These are phyloP conservation scores for Austroboletus festivus DNA, from an alignment of 768 basidiomycete genomes.

Conservation along the genomic window DNA sequence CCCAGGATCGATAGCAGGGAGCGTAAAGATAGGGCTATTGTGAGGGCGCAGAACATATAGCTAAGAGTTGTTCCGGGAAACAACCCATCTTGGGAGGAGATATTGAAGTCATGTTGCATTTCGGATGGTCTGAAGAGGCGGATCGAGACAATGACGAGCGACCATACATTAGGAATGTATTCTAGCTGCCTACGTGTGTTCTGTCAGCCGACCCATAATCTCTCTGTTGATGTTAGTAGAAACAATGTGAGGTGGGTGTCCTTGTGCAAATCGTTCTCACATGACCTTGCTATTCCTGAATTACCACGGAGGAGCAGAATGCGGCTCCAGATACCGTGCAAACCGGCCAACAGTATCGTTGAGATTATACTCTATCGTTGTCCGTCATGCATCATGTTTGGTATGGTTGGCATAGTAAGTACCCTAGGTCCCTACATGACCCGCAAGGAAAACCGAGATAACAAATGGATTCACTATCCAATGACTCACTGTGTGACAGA, in stretches of 20 bases:
- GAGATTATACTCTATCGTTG: constrained; percentile 46
- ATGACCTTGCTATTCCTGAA: constrained; percentile 58
- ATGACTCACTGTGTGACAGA: constrained; percentile 68
- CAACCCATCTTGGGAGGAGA: constrained; percentile 39
- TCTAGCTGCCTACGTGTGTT: constrained; percentile 32
- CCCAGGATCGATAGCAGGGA: constrained; percentile 51
- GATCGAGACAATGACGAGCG: constrained; percentile 5
- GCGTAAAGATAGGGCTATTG: constrained; percentile 68
- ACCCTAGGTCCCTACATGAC: constrained; percentile 43
- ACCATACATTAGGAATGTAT: constrained; percentile 47
- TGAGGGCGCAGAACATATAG: constrained; percentile 57
- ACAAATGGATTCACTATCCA: constrained; percentile 58
- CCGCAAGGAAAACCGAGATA: too few species aligned
- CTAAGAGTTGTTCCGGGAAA: constrained; percentile 43
- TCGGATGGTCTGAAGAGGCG: too few species aligned
- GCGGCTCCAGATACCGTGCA: too few species aligned
- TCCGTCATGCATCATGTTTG: constrained; percentile 43
- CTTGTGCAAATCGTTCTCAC: constrained; percentile 63
- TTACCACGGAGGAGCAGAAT: neutral
- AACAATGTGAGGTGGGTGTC: constrained; percentile 52
- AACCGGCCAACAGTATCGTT: neutral
- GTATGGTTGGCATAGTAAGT: constrained; percentile 68
- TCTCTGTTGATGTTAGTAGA: constrained; percentile 56
- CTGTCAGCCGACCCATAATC: constrained; percentile 45
- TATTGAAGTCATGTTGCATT: constrained; percentile 26